Percentiles rank a stretch among this genome's conserved stretches.
These are phyloP conservation scores for Candida sakaeoensis DNA, from an alignment of 805 yeast genomes.

Conservation along the genomic window DNA sequence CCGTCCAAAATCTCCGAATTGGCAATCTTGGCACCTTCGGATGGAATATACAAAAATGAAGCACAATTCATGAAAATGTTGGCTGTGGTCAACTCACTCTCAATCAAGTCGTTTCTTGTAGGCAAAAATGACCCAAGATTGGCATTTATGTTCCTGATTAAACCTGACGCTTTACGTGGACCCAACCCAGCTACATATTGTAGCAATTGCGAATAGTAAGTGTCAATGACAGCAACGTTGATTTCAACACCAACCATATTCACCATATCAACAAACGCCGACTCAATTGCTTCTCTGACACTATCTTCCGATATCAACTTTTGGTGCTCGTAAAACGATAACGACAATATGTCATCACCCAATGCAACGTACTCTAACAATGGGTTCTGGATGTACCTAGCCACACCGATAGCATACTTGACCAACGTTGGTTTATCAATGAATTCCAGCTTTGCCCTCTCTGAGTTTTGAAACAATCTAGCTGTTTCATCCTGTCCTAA, in stretches of 20 bases:
- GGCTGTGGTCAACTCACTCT: slow-evolving; percentile 73
- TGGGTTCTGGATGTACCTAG: slow-evolving; percentile 92
- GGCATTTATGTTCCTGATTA: slow-evolving; percentile 73
- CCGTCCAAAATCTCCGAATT: slow-evolving; percentile 78
- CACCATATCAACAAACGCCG: slow-evolving; percentile 84
- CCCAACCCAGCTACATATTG: slow-evolving; percentile 91
- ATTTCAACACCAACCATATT: slow-evolving; percentile 92
- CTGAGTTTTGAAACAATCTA: slow-evolving; percentile 76
- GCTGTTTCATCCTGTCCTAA: slow-evolving; percentile 96
- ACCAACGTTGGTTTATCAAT: slow-evolving; percentile 79
- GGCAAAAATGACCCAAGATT: slow-evolving; percentile 56
- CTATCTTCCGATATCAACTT: slow-evolving; percentile 60
- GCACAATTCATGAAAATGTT: slow-evolving; percentile 88
- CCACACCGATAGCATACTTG: slow-evolving; percentile 83
- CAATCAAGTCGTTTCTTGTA: slow-evolving; percentile 77
- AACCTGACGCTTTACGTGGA: slow-evolving; percentile 88
- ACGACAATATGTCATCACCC: slow-evolving; percentile 66
- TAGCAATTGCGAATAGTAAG: slow-evolving; percentile 64
- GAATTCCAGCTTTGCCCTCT: slow-evolving; percentile 70
- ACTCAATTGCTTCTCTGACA: slow-evolving; percentile 63
- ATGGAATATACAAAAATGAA: slow-evolving; percentile 80
- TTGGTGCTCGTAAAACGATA: slow-evolving; percentile 72
- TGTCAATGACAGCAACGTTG: slow-evolving; percentile 79
- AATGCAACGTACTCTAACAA: slow-evolving; percentile 81
- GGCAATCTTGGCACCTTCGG: slow-evolving; percentile 48